A percentile compares a stretch with the other conserved stretches of the same genome.
Evolutionary conservation across 192 early-diverging fungal genomes (phyloP).

Genomic region (Backusella circina): DNA sequence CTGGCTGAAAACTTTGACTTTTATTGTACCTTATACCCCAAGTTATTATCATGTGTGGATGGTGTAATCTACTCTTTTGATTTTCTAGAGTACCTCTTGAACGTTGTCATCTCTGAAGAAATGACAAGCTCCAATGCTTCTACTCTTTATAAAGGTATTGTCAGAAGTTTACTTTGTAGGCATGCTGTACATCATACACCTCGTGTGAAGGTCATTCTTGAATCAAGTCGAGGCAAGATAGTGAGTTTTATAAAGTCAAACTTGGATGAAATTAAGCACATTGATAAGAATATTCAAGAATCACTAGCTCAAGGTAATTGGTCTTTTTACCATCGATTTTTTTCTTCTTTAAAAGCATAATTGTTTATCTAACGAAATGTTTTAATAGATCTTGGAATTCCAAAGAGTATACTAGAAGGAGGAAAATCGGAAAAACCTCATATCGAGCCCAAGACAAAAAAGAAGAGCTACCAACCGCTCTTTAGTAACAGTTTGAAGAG

Average conservation of each 20-base stretch:
- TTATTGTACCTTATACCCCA: slow-evolving; percentile 29
- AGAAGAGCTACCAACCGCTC: background rate
- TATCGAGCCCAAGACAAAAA: background rate
- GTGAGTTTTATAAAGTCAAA: slow-evolving; percentile 9
- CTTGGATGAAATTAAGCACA: background rate
- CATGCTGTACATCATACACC: slow-evolving; percentile 10
- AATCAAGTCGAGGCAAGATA: slow-evolving; percentile 6
- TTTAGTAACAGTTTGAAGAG: background rate
- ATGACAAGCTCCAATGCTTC: slow-evolving; percentile 19
- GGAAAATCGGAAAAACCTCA: background rate
- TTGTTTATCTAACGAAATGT: background rate
- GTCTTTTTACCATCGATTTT: background rate
- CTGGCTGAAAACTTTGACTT: slow-evolving; percentile 26
- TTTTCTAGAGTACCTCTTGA: slow-evolving; percentile 26
- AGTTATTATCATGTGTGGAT: slow-evolving; percentile 30
- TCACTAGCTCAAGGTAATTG: slow-evolving; percentile 18
- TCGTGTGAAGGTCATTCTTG: slow-evolving; percentile 1
- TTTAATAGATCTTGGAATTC: background rate
- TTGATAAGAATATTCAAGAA: slow-evolving; percentile 11
- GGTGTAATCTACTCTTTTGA: slow-evolving; percentile 30
- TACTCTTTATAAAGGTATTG: slow-evolving; percentile 27
- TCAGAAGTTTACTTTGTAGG: slow-evolving; percentile 19
- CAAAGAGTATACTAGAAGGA: background rate
- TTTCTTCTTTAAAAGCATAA: background rate
- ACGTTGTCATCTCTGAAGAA: slow-evolving; percentile 14